Base-by-base conservation (phyloP, 2,329 filamentous ascomycete species). In the Zasmidium citrigriseum region DNA sequence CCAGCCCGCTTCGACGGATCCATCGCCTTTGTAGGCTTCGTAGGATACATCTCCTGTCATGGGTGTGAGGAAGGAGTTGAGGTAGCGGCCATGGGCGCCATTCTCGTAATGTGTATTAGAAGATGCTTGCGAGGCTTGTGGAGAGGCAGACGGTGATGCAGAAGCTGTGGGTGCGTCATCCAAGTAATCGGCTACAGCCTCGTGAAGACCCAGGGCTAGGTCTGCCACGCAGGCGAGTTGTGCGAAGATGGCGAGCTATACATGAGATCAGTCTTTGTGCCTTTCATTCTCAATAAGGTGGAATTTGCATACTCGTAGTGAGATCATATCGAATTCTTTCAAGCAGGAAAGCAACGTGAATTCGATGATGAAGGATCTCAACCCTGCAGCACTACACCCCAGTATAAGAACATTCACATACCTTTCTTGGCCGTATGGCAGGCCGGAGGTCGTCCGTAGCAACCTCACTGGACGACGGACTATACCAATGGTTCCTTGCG, bases 21-120 rank as follows among this genome's bases (percentile, higher is more conserved):
- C 58, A 25, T 57, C 27, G 24, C 58, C 58, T 23, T 44, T 53
- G 25, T 47, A 57, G 25, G 46, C 22, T 12, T 27, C 50, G 53
- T 60, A 60, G n/a, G 57, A 21, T 12, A 52, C 47, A 12, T 41
- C 34, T 4, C 34, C 34, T 10, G 34, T 41, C 34, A 41, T 41
- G 7, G 34, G 34, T 16, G 34, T 41, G 34, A 41, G 34, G 34
- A 41, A 41, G 34, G 34, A 41, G 34, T 41, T 41, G 7, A 41
- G 34, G 16, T 41, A 41, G 7, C 34, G 34, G 34, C 18, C 18
- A n/a, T 41, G 34, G 34, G 34, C 34, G 7, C 34, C 34, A 16
- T 41, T 41, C 4, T 41, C 34, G 34, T 41, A 41, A n/a, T 34
- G 27, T 7, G 27, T 7, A 14, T 14, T 34, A 7, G 7, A 14